A percentile compares a stretch with the other conserved stretches of the same genome.
These are phyloP conservation scores for Aquilaria agallochum DNA, from an alignment of 441 rosid species.

Conservation along the genomic window DNA sequence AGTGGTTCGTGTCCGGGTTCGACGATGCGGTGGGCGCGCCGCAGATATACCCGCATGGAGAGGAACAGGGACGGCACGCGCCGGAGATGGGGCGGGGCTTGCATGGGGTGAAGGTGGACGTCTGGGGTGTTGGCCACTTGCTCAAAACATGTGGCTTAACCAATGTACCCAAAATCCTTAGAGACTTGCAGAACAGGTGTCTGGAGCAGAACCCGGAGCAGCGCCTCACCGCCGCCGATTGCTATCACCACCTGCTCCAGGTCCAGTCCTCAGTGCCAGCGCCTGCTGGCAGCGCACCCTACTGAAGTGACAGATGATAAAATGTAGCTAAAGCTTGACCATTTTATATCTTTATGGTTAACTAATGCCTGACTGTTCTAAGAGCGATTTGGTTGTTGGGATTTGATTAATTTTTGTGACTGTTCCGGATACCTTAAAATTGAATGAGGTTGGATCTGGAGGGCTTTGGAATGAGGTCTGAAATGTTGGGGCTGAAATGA, in stretches of 20 bases:
- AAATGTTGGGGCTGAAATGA: conserved; percentile 9
- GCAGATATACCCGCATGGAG: conserved; percentile 66
- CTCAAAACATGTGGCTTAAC: conserved; percentile 71
- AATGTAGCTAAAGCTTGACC: background rate
- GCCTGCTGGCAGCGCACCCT: conserved; percentile 32
- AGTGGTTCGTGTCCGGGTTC: conserved; percentile 85
- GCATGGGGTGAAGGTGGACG: conserved; percentile 94
- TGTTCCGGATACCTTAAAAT: conserved; percentile 15
- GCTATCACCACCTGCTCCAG: conserved; percentile 86
- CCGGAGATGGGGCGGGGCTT: conserved; percentile 92
- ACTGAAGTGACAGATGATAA: conserved; percentile 25
- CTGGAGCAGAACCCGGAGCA: conserved; percentile 84
- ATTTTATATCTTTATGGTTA: background rate
- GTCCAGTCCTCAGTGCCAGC: conserved; percentile 69
- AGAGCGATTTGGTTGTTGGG: background rate
- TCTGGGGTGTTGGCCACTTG: conserved; percentile 89
- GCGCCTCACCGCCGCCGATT: conserved; percentile 94
- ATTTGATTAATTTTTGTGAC: background rate
- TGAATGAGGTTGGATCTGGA: conserved; percentile 5
- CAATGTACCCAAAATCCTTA: conserved; percentile 63
- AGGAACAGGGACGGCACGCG: conserved; percentile 58
- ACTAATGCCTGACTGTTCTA: background rate
- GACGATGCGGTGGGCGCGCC: conserved; percentile 78
- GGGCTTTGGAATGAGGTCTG: background rate
- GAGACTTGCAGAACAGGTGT: conserved; percentile 82